Evolutionary conservation across 495 filamentous ascomycete genomes (phyloP), one percentile per base, ranked within the genome.

Genomic region (Xylaria cubensis): DNA sequence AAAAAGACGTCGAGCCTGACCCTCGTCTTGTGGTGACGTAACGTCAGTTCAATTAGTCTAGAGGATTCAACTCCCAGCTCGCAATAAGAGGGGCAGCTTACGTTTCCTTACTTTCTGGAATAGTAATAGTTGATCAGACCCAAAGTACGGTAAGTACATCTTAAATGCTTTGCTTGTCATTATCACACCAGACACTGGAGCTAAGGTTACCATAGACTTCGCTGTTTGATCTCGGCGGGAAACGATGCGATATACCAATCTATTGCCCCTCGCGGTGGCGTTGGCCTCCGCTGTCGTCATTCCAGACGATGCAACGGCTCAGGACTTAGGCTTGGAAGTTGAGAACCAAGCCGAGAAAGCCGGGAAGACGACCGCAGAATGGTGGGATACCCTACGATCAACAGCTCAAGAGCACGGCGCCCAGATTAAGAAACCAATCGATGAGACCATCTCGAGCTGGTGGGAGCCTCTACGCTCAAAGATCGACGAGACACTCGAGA

Each of bases 221-320:
- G 32, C 34, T 56, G 50, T 36, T 67, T 2, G 8, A 56, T 36
- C 50, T 56, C 24, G 48, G 29, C 39, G 15, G 15, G 34, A 65
- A 48, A 72, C 13, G 62, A 82, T 82, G 81, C 84, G 81, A 75
- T 87, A 77, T 69, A 77, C 70, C 70, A 84, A 72, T 44, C 48
- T 91, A 7, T 73, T 91, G 71, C 87, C 87, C 69, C 78, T 91
- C 24, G 85, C 83, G 64, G 85, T 82, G 61, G 85, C 86, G 19
- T 71, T 88, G 10, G 82, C 83, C 69, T 79, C 86, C 34, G 90
- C 89, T 41, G 82, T 93, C 72, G 86, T 92, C 46, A 82, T 92
- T 61, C 89, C 89, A 13, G 86, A 90, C 50, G 81, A 87, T 64
- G 78, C 82, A 39, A 79, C 84, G 4, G 75, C 86, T 12, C 75